phyloP scores from a whole-genome alignment of 2,329 filamentous ascomycete genomes.

The Stemphylium lycopersici region DNA sequence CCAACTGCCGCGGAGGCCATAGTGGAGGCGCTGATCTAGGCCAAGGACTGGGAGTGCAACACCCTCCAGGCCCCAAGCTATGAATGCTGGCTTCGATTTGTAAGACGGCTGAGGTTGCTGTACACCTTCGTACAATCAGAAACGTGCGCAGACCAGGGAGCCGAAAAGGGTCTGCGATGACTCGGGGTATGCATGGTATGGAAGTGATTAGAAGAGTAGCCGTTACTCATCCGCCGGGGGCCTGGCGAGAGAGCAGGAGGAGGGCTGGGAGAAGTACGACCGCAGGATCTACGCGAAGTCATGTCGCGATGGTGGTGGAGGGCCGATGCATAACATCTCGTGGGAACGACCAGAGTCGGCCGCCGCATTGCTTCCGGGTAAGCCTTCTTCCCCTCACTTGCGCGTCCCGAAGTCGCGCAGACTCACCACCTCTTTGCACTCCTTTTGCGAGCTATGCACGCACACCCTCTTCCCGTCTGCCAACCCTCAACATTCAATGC shows the following conservation, averaged over 20 bases:
- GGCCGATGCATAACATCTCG: slow-evolving; percentile 1
- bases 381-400: slow-evolving; percentile 17
- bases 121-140: background rate
- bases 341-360: background rate
- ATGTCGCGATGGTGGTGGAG: slow-evolving; percentile 18
- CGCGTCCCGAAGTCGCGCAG: slow-evolving; percentile 3
- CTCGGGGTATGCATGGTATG: slow-evolving; percentile 10
- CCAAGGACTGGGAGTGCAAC: background rate
- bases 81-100: background rate
- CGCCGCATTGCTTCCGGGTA: slow-evolving; percentile 10
- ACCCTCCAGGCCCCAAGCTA: background rate
- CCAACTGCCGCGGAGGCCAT: slow-evolving; percentile 8
- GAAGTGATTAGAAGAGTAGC: background rate
- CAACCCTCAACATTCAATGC: background rate
- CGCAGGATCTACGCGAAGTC: slow-evolving; percentile 5
- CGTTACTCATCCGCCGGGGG: background rate
- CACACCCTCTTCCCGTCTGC: background rate
- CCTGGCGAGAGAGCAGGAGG: slow-evolving; percentile 8
- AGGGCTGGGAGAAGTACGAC: background rate
- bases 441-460: background rate
- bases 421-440: slow-evolving; percentile 7
- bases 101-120: background rate
- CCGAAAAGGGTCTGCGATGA: background rate
- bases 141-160: slow-evolving; percentile 3
- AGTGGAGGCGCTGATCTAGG: background rate